Conservation (phyloP, 2,329 filamentous ascomycete genomes). For the Septoria linicola region DNA sequence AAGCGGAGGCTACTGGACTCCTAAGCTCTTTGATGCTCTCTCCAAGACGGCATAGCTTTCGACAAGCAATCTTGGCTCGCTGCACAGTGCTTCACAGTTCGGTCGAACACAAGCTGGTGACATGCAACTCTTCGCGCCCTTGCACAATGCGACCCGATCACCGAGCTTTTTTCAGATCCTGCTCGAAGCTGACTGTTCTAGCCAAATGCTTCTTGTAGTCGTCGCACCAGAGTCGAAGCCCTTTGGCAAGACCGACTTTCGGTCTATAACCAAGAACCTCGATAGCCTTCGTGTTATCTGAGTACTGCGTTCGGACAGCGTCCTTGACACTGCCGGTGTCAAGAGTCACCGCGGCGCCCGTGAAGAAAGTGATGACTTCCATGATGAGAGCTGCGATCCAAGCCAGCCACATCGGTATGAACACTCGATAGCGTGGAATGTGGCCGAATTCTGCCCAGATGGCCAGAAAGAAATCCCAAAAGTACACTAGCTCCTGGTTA, state of each 20-base stretch:
- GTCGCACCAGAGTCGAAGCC: conserved; percentile 50
- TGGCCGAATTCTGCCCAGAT: conserved; percentile 68
- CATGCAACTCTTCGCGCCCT: too few relatives aligned
- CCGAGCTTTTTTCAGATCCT: too few relatives aligned
- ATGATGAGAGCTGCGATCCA: conserved; percentile 49
- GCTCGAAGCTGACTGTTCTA: background rate
- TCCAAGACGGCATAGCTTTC: background rate
- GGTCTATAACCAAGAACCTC: conserved; percentile 55
- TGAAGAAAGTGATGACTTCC: conserved; percentile 51
- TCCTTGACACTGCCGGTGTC: conserved; percentile 57
- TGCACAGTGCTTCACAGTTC: too few relatives aligned
- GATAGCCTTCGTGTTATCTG: conserved; percentile 53
- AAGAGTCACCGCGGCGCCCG: conserved; percentile 48
- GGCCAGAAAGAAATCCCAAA: conserved; percentile 82
- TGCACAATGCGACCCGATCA: too few relatives aligned
- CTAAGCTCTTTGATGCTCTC: background rate
- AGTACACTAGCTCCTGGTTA: conserved; percentile 84
- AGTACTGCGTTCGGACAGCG: conserved; percentile 54
- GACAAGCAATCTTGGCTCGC: conserved; percentile 1
- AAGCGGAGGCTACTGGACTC: background rate
- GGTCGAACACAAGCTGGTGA: too few relatives aligned
- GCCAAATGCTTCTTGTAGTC: conserved; percentile 31
- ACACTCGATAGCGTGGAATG: conserved; percentile 50
- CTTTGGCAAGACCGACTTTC: conserved; percentile 52
- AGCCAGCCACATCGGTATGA: conserved; percentile 51